phyloP scores from a whole-genome alignment of 73 alveolate species.

The Chromera velia region DNA sequence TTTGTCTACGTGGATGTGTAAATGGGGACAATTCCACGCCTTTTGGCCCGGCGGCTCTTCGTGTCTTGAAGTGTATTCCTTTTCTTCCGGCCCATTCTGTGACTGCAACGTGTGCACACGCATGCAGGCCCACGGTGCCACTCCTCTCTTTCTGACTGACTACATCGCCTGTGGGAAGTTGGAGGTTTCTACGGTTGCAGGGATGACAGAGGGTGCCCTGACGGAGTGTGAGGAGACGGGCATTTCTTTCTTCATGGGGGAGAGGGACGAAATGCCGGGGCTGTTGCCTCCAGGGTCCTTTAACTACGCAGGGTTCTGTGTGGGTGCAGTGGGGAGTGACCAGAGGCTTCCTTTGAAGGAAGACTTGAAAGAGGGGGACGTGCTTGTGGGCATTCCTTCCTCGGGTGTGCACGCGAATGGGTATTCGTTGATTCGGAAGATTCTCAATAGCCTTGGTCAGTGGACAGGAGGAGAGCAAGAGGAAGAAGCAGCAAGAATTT shows the following conservation, averaged over 20 bases:
- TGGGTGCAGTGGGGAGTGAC: slow-evolving; percentile 18
- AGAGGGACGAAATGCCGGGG: slow-evolving; percentile 39
- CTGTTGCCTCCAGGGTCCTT: slow-evolving; percentile 12
- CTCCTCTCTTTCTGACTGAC: not conserved
- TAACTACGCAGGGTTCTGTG: slow-evolving; percentile 25
- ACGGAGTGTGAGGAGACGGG: not conserved
- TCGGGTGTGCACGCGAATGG: slow-evolving; percentile 43
- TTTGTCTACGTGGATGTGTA: no score
- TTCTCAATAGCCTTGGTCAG: not conserved
- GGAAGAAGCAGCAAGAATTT: no score
- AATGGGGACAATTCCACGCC: no score
- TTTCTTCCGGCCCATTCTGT: no score
- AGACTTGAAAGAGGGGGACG: slow-evolving; percentile 27
- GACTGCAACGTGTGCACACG: no score
- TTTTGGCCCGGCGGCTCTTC: no score
- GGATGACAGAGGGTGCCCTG: not conserved
- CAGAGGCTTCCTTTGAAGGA: slow-evolving; percentile 8
- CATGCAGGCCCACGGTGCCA: not conserved
- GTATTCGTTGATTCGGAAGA: slow-evolving; percentile 7
- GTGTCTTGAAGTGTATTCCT: no score
- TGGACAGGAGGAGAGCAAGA: no score
- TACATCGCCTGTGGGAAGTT: not conserved
- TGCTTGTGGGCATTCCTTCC: slow-evolving; percentile 22
- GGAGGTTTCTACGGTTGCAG: not conserved
- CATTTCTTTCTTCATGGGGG: not conserved